Evolutionary conservation across 768 basidiomycete species (phyloP).

Genomic region (Cystobasidium ongulense): DNA sequence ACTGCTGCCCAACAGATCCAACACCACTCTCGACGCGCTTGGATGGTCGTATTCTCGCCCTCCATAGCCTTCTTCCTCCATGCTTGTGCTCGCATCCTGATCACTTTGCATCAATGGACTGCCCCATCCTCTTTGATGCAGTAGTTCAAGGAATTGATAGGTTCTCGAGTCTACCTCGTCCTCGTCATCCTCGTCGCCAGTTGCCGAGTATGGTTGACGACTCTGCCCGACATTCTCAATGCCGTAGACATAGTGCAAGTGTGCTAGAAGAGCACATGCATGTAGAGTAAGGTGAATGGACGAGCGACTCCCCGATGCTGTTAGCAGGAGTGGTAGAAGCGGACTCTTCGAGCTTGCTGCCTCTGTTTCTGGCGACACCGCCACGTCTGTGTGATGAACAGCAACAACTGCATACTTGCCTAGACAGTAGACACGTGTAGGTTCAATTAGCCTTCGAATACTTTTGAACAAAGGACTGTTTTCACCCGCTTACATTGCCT

Average conservation of each 20-base stretch:
- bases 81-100: not conserved
- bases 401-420: conserved; percentile 20
- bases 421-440: not conserved
- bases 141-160: not conserved
- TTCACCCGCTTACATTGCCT: not conserved
- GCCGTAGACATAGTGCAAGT: conserved; percentile 60
- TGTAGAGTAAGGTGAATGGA: conserved; percentile 61
- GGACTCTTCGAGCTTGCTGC: conserved; percentile 50
- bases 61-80: not conserved
- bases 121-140: conserved; percentile 12
- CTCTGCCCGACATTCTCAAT: conserved; percentile 17
- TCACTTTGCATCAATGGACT: not conserved
- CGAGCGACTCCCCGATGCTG: conserved; percentile 59
- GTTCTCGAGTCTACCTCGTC: conserved; percentile 4
- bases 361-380: conserved; percentile 56
- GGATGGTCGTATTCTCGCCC: not conserved
- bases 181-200: not conserved
- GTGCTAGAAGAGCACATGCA: conserved; percentile 59
- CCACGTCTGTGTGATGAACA: conserved; percentile 50
- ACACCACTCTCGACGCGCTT: not conserved
- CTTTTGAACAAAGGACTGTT: not conserved
- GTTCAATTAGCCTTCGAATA: not conserved
- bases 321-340: conserved; percentile 52
- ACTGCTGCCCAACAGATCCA: not conserved
- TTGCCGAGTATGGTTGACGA: not conserved